These are phyloP conservation scores for Trichosporon faecale DNA, from an alignment of 1,284 basidiomycete genomes.

Conservation along the genomic window DNA sequence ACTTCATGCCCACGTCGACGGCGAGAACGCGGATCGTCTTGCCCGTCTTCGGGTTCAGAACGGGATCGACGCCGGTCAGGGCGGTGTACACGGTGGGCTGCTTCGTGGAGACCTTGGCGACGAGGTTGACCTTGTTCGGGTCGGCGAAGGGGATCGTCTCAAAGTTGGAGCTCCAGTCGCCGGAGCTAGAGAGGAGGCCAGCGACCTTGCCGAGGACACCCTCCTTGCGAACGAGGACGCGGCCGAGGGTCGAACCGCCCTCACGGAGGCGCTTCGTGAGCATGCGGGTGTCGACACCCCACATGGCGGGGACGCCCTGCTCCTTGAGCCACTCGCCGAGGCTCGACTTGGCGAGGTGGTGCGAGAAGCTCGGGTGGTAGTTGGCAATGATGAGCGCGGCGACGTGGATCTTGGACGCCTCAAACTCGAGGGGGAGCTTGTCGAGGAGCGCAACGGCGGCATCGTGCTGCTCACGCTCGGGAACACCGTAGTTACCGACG, in stretches of 20 bases:
- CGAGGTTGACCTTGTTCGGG: conserved; percentile 86
- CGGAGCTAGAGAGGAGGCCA: conserved; percentile 35
- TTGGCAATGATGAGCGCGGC: conserved; percentile 89
- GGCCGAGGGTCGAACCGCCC: conserved; percentile 87
- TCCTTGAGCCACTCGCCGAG: conserved; percentile 93
- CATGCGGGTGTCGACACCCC: conserved; percentile 93
- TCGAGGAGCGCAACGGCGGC: conserved; percentile 54
- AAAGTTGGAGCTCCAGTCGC: conserved; percentile 75
- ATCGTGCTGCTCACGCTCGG: conserved; percentile 60
- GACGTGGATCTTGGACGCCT: conserved; percentile 91
- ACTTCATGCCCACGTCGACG: conserved; percentile 98
- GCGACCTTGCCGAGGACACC: conserved; percentile 50
- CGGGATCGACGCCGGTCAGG: conserved; percentile 55
- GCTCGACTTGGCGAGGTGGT: conserved; percentile 87
- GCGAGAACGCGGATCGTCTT: conserved; percentile 81
- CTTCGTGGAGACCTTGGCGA: conserved; percentile 77
- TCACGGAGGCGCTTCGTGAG: conserved; percentile 95
- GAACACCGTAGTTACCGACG: conserved; percentile 98
- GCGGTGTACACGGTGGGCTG: conserved; percentile 67
- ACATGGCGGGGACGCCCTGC: conserved; percentile 90
- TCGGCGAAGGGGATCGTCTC: conserved; percentile 78
- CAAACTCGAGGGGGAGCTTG: conserved; percentile 75
- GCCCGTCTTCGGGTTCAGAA: conserved; percentile 71
- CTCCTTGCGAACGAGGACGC: conserved; percentile 64
- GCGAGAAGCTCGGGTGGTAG: conserved; percentile 92